Evolutionary conservation across 2,329 filamentous ascomycete species (phyloP).

Genomic region (Penicillium sp.): DNA sequence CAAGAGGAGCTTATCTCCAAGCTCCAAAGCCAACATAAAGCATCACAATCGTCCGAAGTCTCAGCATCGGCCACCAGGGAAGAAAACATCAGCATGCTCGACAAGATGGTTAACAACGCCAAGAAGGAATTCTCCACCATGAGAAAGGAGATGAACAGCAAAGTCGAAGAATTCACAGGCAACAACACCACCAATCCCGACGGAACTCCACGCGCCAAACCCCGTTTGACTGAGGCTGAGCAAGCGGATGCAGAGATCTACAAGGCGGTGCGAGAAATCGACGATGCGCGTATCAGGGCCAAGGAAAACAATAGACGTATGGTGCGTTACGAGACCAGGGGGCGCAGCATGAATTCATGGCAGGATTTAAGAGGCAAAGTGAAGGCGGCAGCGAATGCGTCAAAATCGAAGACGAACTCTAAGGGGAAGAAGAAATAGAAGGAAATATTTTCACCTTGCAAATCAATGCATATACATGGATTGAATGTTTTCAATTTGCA

Average conservation of each 20-base stretch:
- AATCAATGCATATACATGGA: background rate
- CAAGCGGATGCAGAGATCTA: conserved; percentile 5
- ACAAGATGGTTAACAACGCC: conserved; percentile 31
- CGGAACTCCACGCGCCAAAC: conserved; percentile 14
- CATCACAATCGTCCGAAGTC: background rate
- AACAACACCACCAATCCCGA: conserved; percentile 20
- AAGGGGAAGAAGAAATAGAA: background rate
- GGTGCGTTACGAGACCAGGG: background rate
- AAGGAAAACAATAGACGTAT: background rate
- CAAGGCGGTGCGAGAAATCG: conserved; percentile 8
- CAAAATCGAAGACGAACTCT: background rate
- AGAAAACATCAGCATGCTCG: conserved; percentile 26
- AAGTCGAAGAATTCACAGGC: conserved; percentile 22
- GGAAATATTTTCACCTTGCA: background rate
- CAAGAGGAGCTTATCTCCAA: background rate
- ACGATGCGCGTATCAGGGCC: background rate
- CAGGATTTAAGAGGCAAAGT: background rate
- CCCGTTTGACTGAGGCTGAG: conserved; percentile 11
- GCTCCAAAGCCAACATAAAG: conserved; percentile 11
- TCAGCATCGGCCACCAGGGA: conserved; percentile 5
- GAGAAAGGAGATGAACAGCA: conserved; percentile 20
- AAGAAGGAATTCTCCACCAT: conserved; percentile 26
- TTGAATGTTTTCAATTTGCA: background rate
- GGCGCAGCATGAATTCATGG: conserved; percentile 5
- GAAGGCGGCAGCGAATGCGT: background rate